A percentile compares a stretch with the other conserved stretches of the same genome.
These are phyloP conservation scores for Didymella arachidicola DNA, from an alignment of 2,329 filamentous ascomycete species.

Conservation along the genomic window DNA sequence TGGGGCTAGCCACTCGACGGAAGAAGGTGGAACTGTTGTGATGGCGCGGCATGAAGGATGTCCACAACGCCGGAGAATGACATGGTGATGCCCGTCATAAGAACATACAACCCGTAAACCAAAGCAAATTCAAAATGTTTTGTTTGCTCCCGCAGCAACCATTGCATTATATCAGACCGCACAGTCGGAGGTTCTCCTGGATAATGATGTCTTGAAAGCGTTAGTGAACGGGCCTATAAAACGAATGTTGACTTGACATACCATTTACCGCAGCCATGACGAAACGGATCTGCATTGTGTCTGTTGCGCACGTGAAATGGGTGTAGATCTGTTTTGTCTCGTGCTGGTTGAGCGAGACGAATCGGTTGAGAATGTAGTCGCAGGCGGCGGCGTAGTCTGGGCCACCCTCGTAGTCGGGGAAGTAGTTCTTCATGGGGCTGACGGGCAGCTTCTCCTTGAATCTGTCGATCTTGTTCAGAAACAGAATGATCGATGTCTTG, in stretches of 20 bases:
- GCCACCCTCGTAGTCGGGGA: constrained; percentile 81
- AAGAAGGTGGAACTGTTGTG: constrained; percentile 33
- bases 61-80: constrained; percentile 50
- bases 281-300: constrained; percentile 98
- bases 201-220: constrained; percentile 88
- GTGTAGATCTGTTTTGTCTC: constrained; percentile 99
- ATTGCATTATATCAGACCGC: constrained; percentile 83
- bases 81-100: constrained; percentile 43
- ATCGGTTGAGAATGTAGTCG: constrained; percentile 98
- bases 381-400: constrained; percentile 95
- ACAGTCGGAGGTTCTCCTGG: constrained; percentile 97
- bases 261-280: constrained; percentile 99
- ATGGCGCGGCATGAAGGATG: constrained; percentile 39
- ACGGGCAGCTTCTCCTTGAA: constrained; percentile 78
- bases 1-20: constrained; percentile 43
- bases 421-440: constrained; percentile 78
- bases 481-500: constrained; percentile 75
- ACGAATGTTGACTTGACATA: constrained; percentile 56
- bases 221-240: constrained; percentile 52
- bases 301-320: constrained; percentile 98
- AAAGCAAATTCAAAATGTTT: constrained; percentile 43
- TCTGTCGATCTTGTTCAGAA: constrained; percentile 78
- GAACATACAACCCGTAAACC: constrained; percentile 49
- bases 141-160: constrained; percentile 31
- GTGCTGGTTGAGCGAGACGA: constrained; percentile 97